Base-by-base conservation (phyloP, 805 yeast genomes). In the Barnettozyma botsteinii region DNA sequence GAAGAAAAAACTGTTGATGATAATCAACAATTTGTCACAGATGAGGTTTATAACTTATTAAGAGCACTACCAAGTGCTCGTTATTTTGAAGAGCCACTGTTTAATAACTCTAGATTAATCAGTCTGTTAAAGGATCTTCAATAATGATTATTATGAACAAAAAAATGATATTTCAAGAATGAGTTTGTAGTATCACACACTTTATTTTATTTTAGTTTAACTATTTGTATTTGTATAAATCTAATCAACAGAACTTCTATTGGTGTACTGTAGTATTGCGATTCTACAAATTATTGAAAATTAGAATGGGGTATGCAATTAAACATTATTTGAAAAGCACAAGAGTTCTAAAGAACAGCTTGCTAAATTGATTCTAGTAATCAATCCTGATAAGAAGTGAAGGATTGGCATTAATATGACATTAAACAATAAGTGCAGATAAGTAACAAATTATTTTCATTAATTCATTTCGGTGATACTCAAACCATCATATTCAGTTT, bases 31-130 rank as follows among this genome's bases (percentile, higher is more conserved):
- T 47, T 51, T 28, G 55, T 55, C 26, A 50, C 66, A 38, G 72
- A 65, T 59, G 73, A 67, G 42, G 54, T 71, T 19, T 71, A 70
- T 52, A 72, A 72, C 35, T 55, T 81, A 31, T 59, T 81, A 33
- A 64, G 80, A 39, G 66, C 72, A 2, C 65, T 83, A 33, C 91
- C 91, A 9, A 53, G 41, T 24, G 76, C 75, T 0, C 66, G 73
- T 1, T 70, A 74, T 41, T 79, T 79, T 53, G 64, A 66, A 10
- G 73, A 74, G 11, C 71, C 70, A 20, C 13, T 72, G 4, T 81
- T 83, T 53, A 76, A 79, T 56, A 61, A 75, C 20, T 65, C 64
- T 14, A 77, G 74, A 48, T 61, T 81, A 35, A 48, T 55, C 19
- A 29, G 37, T 17, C 39, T 55, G 15, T 29, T 55, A 25, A 41